Percentiles rank a stretch among this genome's conserved stretches.
Evolutionary conservation across 2,329 filamentous ascomycete species (phyloP).

Genomic region (Monosporascus sp.): DNA sequence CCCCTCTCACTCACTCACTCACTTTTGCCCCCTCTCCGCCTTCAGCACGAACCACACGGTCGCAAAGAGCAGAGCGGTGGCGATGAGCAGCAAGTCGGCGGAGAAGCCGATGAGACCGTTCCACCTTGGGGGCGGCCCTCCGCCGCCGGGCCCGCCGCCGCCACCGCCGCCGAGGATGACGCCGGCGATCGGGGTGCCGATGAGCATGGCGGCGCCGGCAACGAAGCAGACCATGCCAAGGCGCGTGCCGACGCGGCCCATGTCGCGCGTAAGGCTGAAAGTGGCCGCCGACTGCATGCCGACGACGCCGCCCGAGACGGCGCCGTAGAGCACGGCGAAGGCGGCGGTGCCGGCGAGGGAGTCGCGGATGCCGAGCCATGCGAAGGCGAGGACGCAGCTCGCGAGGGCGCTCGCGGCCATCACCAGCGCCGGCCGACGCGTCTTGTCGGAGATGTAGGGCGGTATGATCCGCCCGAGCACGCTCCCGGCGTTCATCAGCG

Average conservation of each 20-base stretch:
- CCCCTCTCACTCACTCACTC: not conserved
- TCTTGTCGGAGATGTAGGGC: constrained; percentile 36
- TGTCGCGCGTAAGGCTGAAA: constrained; percentile 30
- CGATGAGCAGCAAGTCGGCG: not conserved
- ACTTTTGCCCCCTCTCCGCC: not conserved
- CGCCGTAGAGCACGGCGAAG: constrained; percentile 39
- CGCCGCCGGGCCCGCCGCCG: not conserved
- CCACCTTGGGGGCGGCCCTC: not conserved
- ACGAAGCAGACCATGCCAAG: constrained; percentile 29
- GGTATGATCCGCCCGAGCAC: constrained; percentile 40
- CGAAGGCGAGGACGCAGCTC: constrained; percentile 32
- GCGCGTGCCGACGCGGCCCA: constrained; percentile 28
- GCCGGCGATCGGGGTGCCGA: constrained; percentile 40
- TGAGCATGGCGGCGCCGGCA: constrained; percentile 40
- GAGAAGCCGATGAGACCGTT: not conserved
- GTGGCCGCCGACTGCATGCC: constrained; percentile 37
- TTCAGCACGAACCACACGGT: not conserved
- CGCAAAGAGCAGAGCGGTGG: not conserved
- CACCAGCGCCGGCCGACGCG: constrained; percentile 35
- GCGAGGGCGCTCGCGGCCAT: constrained; percentile 23
- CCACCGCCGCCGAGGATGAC: not conserved
- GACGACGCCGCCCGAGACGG: constrained; percentile 39
- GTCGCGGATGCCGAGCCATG: constrained; percentile 32
- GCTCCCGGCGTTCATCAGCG: constrained; percentile 40
- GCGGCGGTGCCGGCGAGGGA: constrained; percentile 30